These are phyloP conservation scores for Ganoderma lucidum DNA, from an alignment of 1,284 basidiomycete genomes.

Conservation along the genomic window DNA sequence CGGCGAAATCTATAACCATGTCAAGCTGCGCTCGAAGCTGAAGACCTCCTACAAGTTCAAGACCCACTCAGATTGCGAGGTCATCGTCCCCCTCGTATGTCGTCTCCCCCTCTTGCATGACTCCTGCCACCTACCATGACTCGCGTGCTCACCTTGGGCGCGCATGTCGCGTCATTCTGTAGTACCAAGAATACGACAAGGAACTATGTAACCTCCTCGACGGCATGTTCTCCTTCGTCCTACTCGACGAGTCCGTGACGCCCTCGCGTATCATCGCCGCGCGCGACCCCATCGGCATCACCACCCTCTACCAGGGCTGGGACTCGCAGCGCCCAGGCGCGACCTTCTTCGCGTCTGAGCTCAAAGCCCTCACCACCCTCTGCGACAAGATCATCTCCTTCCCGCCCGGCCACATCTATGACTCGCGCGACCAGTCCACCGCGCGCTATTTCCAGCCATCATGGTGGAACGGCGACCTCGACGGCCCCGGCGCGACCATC, in stretches of 20 bases:
- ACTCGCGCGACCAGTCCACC: slow-evolving; percentile 80
- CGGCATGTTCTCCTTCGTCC: slow-evolving; percentile 99
- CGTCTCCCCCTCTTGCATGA: neutral
- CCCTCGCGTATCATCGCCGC: slow-evolving; percentile 95
- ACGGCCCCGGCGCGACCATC: slow-evolving; percentile 58
- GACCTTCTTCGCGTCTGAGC: slow-evolving; percentile 95
- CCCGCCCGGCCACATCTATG: slow-evolving; percentile 97
- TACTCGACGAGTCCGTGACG: slow-evolving; percentile 91
- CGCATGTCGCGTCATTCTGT: slow-evolving; percentile 7
- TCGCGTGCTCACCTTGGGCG: slow-evolving; percentile 10
- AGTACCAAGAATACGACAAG: slow-evolving; percentile 89
- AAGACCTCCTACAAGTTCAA: slow-evolving; percentile 83
- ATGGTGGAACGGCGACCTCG: slow-evolving; percentile 86
- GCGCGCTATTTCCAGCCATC: slow-evolving; percentile 86
- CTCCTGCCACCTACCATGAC: neutral
- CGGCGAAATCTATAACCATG: slow-evolving; percentile 99
- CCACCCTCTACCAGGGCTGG: slow-evolving; percentile 98
- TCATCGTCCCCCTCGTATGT: slow-evolving; percentile 91
- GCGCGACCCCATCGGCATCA: slow-evolving; percentile 98
- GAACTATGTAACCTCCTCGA: slow-evolving; percentile 86
- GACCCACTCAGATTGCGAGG: slow-evolving; percentile 98
- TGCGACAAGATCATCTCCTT: slow-evolving; percentile 97
- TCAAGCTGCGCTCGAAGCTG: slow-evolving; percentile 79
- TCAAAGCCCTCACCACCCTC: slow-evolving; percentile 92
- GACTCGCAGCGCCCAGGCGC: slow-evolving; percentile 86